Evolutionary conservation across 345 rosid species (phyloP).

Genomic region (Lenwebbia sp.): DNA sequence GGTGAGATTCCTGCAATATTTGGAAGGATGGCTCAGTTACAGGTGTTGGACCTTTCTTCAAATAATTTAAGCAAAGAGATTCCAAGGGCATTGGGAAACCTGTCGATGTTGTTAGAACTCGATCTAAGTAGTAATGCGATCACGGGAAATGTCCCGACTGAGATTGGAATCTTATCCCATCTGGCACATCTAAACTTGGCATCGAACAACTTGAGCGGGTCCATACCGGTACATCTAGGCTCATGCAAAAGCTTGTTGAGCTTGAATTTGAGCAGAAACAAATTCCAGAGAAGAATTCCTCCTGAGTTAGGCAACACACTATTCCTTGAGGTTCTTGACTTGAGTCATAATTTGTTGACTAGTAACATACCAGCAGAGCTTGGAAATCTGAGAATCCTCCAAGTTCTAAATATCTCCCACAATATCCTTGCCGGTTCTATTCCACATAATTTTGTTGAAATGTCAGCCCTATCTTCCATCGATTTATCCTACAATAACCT

Average conservation of each 20-base stretch:
- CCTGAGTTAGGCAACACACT: no score
- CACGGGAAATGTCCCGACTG: background rate
- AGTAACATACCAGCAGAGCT: no score
- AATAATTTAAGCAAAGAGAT: background rate
- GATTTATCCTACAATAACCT: background rate
- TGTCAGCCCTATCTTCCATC: background rate
- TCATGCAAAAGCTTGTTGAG: no score
- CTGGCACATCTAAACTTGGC: background rate
- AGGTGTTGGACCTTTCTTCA: rapidly evolving
- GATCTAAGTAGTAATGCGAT: background rate
- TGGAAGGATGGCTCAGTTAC: background rate
- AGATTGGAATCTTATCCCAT: background rate
- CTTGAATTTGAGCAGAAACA: no score
- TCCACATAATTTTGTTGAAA: background rate
- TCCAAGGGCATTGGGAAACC: background rate
- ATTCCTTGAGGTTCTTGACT: no score
- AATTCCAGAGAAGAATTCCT: no score
- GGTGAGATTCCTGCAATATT: rapidly evolving
- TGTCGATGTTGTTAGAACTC: background rate
- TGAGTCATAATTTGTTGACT: no score
- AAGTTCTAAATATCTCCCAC: no score
- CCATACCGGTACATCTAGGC: rapidly evolving
- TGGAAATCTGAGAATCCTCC: no score
- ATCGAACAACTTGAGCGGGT: background rate
- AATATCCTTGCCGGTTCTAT: no score